Base-by-base conservation (phyloP, 345 rosid species). In the Limnanthes douglasii region DNA sequence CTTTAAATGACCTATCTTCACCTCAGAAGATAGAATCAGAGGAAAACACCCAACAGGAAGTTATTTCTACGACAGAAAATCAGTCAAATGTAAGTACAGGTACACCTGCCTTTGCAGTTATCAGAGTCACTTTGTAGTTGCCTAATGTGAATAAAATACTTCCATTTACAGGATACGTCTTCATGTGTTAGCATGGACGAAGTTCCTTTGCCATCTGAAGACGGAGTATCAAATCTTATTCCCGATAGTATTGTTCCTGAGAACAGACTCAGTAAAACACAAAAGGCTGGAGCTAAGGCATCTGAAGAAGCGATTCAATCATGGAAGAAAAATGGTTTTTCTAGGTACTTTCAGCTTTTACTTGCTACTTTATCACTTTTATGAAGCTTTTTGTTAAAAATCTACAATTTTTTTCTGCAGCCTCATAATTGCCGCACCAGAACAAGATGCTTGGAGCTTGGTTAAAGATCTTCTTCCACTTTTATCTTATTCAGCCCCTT, bases 261-360 rank as follows among this genome's bases (percentile, higher is more conserved):
- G 23, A 50, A 11, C 37, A 70, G 60, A 53, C 18, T 28, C 29
- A 50, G 61, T 60, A 90, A 79, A 55, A 30, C 68, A 19, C 57
- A 68, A 34, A 80, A 79, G 65, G 66, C 75, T 15, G 94, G 98
- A 40, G 69, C 75, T 21, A 80, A 69, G 33, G 84, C 95, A 36
- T 48, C 85, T 2, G 44, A 47, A 56, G 92, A 84, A 59, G 45
- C 53, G 34, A 29, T 75, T 20, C 46, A 57, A 37, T 64, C 38
- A 37, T 90, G 98, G 96, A 70, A 55, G 56, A 86, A 67, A 56
- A 70, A 78, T 41, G 98, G 94, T 10, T 90, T 80, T 56, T 80
- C 96, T 15, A 69, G 98, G 98, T 79, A 61, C 38, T 27, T 56
- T 40, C 16, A 4, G 28, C 35, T 38, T 15, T 11, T 41, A 53